Conservation (phyloP, 345 rosid species). For the Euphorbia pulcherrima region DNA sequence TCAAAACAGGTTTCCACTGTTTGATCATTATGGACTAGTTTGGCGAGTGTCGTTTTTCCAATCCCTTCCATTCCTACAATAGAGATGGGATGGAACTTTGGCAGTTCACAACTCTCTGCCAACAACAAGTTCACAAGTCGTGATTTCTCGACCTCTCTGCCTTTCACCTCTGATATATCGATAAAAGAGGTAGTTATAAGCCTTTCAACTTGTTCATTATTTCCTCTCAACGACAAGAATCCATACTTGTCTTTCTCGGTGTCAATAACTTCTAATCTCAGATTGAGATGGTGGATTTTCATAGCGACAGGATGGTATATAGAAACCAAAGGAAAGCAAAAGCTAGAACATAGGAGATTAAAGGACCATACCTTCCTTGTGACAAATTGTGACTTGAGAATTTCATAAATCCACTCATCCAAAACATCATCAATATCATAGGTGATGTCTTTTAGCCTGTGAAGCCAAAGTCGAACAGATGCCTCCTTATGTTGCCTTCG, state of each 20-base stretch:
- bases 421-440: constrained; percentile 10
- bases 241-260: background rate
- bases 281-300: background rate
- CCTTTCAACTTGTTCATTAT: background rate
- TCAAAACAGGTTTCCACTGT: background rate
- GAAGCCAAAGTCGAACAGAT: too few species aligned
- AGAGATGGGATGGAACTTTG: background rate
- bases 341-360: background rate
- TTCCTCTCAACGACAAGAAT: background rate
- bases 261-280: background rate
- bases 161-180: background rate
- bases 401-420: constrained; percentile 8
- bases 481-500: too few species aligned
- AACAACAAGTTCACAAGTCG: background rate
- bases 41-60: constrained; percentile 9
- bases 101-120: background rate
- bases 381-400: background rate
- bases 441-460: background rate
- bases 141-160: background rate
- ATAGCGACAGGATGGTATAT: background rate
- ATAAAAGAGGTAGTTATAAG: background rate
- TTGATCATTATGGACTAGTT: background rate
- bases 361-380: constrained; percentile 10
- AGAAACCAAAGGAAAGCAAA: background rate
- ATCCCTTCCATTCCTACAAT: constrained; percentile 5